These are phyloP conservation scores for Pluteus cervinus DNA, from an alignment of 768 basidiomycete genomes.

Conservation along the genomic window DNA sequence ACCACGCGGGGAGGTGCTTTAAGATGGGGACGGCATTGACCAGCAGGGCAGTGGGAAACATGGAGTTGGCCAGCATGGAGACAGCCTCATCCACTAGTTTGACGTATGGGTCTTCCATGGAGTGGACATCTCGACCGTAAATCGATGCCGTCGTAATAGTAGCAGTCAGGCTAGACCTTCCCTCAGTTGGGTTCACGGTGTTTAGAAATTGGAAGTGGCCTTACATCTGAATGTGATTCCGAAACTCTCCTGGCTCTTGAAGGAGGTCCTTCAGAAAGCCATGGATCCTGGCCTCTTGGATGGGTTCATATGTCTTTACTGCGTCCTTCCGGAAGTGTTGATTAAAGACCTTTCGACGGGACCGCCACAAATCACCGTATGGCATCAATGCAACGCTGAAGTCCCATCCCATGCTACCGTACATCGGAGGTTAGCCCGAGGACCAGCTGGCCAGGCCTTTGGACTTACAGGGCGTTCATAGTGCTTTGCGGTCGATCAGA, in stretches of 20 bases:
- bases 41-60: constrained; percentile 36
- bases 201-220: constrained; percentile 1
- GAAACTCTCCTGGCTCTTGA: constrained; percentile 18
- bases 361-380: constrained; percentile 31
- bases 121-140: constrained; percentile 40
- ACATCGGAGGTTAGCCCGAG: too few relatives aligned
- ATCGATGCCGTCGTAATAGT: constrained; percentile 34
- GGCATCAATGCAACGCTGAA: constrained; percentile 28
- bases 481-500: constrained; percentile 11
- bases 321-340: constrained; percentile 27
- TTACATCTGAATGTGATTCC: constrained; percentile 11
- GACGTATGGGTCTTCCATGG: constrained; percentile 38
- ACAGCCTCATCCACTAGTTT: constrained; percentile 32
- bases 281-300: constrained; percentile 25
- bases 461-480: constrained; percentile 9
- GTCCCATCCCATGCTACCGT: constrained; percentile 28
- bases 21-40: constrained; percentile 37
- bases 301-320: constrained; percentile 18
- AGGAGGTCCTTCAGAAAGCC: constrained; percentile 24
- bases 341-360: constrained; percentile 29
- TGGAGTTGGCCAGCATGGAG: constrained; percentile 24
- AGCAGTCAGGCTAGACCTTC: constrained; percentile 30
- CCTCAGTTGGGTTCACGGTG: constrained; percentile 18
- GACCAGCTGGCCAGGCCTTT: constrained; percentile 28
- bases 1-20: constrained; percentile 48